Percentiles rank a stretch among this genome's conserved stretches.
phyloP scores from a whole-genome alignment of 1,284 basidiomycete species.

The Coriolopsis trogii region DNA sequence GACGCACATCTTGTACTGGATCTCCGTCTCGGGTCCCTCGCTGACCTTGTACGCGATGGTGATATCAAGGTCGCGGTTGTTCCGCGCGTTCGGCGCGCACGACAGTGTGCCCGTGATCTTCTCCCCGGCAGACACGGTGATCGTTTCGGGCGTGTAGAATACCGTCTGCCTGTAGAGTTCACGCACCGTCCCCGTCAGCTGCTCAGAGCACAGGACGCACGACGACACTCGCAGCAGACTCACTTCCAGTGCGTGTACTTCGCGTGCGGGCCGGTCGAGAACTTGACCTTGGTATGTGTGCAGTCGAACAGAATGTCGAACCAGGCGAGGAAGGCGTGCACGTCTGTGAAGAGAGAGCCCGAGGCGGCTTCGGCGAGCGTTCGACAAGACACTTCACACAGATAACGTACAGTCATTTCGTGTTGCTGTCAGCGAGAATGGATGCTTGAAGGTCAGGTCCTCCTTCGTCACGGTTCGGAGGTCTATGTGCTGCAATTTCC shows the following conservation, averaged over 20 bases:
- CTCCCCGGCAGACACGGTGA: constrained; percentile 70
- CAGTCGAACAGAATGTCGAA: constrained; percentile 97
- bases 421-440: constrained; percentile 84
- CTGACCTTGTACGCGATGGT: constrained; percentile 67
- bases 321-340: constrained; percentile 99
- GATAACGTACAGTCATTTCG: constrained; percentile 85
- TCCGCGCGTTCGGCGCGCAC: constrained; percentile 87
- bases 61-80: constrained; percentile 94
- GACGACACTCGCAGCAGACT: constrained; percentile 37
- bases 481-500: constrained; percentile 76
- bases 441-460: constrained; percentile 85
- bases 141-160: constrained; percentile 88
- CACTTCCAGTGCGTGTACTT: constrained; percentile 98
- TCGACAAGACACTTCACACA: too few species aligned
- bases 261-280: constrained; percentile 94
- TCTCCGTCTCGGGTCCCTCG: constrained; percentile 39
- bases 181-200: neutral
- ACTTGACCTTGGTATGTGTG: constrained; percentile 95
- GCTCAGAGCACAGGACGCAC: neutral
- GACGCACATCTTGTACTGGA: constrained; percentile 84
- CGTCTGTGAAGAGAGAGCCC: too few species aligned
- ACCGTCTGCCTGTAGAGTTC: constrained; percentile 78
- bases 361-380: too few species aligned
- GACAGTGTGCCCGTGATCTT: constrained; percentile 70
- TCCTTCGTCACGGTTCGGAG: constrained; percentile 93